phyloP scores from a whole-genome alignment of 257 asterid genomes.

The Scutellaria barbata region DNA sequence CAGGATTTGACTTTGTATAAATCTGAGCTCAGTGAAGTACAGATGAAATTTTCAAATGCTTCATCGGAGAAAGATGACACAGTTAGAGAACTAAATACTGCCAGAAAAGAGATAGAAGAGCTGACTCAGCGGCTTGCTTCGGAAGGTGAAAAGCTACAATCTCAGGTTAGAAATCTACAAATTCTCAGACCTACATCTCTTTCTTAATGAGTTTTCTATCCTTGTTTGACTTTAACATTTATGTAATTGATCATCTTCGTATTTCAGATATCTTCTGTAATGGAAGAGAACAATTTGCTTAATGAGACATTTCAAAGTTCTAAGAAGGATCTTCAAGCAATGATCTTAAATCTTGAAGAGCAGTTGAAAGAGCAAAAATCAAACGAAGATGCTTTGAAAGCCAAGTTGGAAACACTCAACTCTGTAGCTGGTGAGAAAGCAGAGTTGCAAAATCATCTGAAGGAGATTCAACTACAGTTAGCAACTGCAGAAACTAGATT shows the following conservation, averaged over 20 bases:
- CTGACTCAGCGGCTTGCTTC: slow-evolving; percentile 59
- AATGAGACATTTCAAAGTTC: slow-evolving; percentile 69
- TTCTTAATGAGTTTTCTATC: neutral
- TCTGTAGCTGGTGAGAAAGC: slow-evolving; percentile 58
- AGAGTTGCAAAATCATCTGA: slow-evolving; percentile 56
- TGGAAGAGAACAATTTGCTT: slow-evolving; percentile 72
- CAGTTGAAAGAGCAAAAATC: slow-evolving; percentile 71
- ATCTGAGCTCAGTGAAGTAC: slow-evolving; percentile 57
- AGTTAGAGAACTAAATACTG: slow-evolving; percentile 47
- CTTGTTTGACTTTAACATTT: slow-evolving; percentile 20
- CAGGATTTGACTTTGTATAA: slow-evolving; percentile 59
- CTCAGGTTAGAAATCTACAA: slow-evolving; percentile 60
- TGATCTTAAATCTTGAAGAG: slow-evolving; percentile 67
- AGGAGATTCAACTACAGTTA: slow-evolving; percentile 69
- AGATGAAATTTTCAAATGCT: slow-evolving; percentile 43
- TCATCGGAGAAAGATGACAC: slow-evolving; percentile 58
- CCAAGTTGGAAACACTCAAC: slow-evolving; percentile 57
- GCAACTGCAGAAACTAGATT: slow-evolving; percentile 52
- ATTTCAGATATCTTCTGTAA: slow-evolving; percentile 69
- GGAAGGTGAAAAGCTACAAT: slow-evolving; percentile 72
- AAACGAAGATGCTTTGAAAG: slow-evolving; percentile 59
- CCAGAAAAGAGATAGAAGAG: slow-evolving; percentile 62
- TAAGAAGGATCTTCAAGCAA: slow-evolving; percentile 72
- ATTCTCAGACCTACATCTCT: neutral
- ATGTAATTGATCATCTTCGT: slow-evolving; percentile 24